Evolutionary conservation across 768 basidiomycete species (phyloP).

Genomic region (Podaxis rugospora): DNA sequence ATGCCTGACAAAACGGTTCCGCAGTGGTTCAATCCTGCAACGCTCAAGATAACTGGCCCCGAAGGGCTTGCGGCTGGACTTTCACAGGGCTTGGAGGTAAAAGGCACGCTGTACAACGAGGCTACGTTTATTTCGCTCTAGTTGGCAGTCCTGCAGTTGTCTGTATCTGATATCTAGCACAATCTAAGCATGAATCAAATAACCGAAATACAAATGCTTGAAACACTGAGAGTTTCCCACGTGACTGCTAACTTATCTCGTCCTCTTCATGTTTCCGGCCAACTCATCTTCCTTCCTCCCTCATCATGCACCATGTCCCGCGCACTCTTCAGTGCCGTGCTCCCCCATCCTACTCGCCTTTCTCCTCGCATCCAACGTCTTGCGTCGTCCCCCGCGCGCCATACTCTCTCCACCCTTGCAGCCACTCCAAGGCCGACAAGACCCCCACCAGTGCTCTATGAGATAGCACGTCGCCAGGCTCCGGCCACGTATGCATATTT

Average conservation of each 20-base stretch:
- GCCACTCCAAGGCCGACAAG: neutral
- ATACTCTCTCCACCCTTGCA: neutral
- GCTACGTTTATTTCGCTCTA: conserved; percentile 79
- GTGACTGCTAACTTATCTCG: neutral
- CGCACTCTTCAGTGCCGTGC: neutral
- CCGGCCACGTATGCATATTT: conserved; percentile 18
- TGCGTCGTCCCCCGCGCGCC: neutral
- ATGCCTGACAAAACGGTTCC: conserved; percentile 17
- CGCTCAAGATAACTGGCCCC: conserved; percentile 38
- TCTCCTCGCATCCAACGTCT: neutral
- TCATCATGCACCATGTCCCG: conserved; percentile 10
- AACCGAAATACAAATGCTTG: neutral
- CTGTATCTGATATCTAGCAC: neutral
- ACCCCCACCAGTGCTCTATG: conserved; percentile 5
- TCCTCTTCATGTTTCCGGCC: neutral
- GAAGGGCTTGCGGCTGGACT: conserved; percentile 34
- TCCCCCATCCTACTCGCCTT: neutral
- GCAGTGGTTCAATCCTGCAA: conserved; percentile 47
- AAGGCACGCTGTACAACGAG: conserved; percentile 81
- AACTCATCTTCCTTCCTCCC: neutral
- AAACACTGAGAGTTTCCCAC: neutral
- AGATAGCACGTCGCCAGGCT: neutral
- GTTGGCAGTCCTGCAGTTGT: neutral
- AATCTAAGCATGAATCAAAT: neutral
- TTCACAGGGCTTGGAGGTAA: conserved; percentile 41